Conservation (phyloP, 805 yeast species). For the Saccharomycopsis javanensis region DNA sequence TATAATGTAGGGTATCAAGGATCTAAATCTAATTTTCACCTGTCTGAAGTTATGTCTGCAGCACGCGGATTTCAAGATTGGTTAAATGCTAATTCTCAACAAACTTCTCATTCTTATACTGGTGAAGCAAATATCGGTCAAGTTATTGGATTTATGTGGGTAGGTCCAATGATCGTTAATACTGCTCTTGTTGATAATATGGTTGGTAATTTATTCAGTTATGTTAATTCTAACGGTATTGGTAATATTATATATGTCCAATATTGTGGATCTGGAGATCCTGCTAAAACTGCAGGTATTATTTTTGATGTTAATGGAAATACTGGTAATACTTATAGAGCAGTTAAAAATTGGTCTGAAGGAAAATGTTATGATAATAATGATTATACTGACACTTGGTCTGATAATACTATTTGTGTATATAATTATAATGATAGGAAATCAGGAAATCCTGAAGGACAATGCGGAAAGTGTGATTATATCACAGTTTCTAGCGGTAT, state of each 20-base stretch:
- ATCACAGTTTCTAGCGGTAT: neutral
- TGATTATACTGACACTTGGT: neutral
- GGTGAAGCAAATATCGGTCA: too few relatives aligned
- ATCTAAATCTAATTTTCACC: too few relatives aligned
- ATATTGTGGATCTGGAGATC: conserved; percentile 7
- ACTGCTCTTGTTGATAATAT: conserved; percentile 1
- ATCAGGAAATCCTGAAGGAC: conserved; percentile 4
- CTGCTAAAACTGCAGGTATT: conserved; percentile 2
- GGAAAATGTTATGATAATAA: conserved; percentile 5
- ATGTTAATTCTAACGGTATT: too few relatives aligned
- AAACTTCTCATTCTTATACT: too few relatives aligned
- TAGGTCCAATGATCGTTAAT: too few relatives aligned
- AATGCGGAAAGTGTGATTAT: neutral
- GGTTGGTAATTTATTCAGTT: too few relatives aligned
- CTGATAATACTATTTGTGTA: neutral
- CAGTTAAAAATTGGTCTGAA: conserved; percentile 4
- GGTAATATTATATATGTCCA: neutral
- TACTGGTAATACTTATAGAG: neutral
- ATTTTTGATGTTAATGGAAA: conserved; percentile 2
- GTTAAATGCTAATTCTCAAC: too few relatives aligned
- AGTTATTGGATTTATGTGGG: too few relatives aligned
- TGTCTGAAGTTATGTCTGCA: too few relatives aligned
- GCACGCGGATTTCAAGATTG: too few relatives aligned
- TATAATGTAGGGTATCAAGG: conserved; percentile 3
- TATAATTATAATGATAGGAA: neutral